phyloP scores from a whole-genome alignment of 257 asterid species.

The Nicotiana knightiana region DNA sequence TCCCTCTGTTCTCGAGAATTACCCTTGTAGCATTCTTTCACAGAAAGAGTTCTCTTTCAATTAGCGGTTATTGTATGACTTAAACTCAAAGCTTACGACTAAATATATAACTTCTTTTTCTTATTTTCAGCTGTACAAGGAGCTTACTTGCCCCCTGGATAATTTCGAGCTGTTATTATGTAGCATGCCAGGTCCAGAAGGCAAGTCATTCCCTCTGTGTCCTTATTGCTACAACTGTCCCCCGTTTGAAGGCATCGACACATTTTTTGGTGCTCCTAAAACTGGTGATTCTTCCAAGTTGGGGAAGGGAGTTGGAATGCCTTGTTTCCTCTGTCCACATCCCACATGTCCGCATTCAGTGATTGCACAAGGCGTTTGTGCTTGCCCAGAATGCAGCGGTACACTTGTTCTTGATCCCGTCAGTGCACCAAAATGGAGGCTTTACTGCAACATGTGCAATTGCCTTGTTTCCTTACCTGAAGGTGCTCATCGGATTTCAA shows the following conservation, averaged over 20 bases:
- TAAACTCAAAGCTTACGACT: not conserved
- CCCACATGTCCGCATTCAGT: slow-evolving; percentile 81
- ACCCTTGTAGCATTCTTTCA: no score
- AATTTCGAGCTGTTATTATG: slow-evolving; percentile 80
- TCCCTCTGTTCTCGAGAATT: no score
- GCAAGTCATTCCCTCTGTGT: slow-evolving; percentile 79
- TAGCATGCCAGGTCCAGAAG: slow-evolving; percentile 79
- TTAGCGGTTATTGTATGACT: not conserved
- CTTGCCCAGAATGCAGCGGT: slow-evolving; percentile 90
- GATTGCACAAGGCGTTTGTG: slow-evolving; percentile 84
- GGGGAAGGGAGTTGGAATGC: slow-evolving; percentile 94
- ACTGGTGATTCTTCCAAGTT: slow-evolving; percentile 32
- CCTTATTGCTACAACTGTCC: slow-evolving; percentile 88
- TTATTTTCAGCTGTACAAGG: slow-evolving; percentile 73
- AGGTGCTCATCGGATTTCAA: slow-evolving; percentile 82
- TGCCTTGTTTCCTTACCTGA: slow-evolving; percentile 81
- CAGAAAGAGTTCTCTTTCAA: not conserved
- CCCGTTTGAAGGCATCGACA: slow-evolving; percentile 71
- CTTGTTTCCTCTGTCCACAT: slow-evolving; percentile 92
- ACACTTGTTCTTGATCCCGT: slow-evolving; percentile 84
- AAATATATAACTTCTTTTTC: not conserved
- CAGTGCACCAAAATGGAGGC: slow-evolving; percentile 90
- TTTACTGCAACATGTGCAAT: slow-evolving; percentile 78
- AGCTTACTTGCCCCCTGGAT: slow-evolving; percentile 85
- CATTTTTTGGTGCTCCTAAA: slow-evolving; percentile 58